Conservation (phyloP, 129 eudicot genomes). For the Erigeron canadensis region DNA sequence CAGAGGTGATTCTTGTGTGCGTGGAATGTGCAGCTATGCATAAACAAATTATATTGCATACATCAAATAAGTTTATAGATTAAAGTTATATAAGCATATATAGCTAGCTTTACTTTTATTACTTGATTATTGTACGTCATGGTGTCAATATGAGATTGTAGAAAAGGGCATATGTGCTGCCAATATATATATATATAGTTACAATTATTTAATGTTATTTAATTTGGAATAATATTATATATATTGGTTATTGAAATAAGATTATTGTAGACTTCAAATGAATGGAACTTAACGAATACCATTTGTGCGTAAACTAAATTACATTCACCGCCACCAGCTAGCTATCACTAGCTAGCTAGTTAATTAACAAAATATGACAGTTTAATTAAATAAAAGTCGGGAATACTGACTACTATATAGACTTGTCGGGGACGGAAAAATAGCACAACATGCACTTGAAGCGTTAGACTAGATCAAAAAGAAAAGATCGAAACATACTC, state of each 20-base stretch:
- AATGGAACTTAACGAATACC: too few relatives aligned
- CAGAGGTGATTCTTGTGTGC: constrained; percentile 35
- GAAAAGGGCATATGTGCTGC: not conserved
- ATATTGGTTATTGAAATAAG: not conserved
- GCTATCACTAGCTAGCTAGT: too few relatives aligned
- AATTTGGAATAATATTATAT: not conserved
- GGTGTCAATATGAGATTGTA: not conserved
- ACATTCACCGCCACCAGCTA: too few relatives aligned
- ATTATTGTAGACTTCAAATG: not conserved
- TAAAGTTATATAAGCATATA: too few relatives aligned
- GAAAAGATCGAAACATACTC: too few relatives aligned
- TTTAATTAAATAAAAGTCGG: too few relatives aligned
- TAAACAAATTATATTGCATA: not conserved
- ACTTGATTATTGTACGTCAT: not conserved
- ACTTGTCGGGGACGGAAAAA: too few relatives aligned
- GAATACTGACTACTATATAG: too few relatives aligned
- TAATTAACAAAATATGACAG: too few relatives aligned
- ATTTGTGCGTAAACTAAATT: too few relatives aligned
- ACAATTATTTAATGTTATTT: not conserved
- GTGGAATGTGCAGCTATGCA: constrained; percentile 64
- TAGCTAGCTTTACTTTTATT: not conserved
- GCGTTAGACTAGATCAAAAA: too few relatives aligned
- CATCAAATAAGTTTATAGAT: not conserved
- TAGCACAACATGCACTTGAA: too few relatives aligned
- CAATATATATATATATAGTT: not conserved